Evolutionary conservation across 306 rosid genomes (phyloP), one percentile per base, ranked within the genome.

Genomic region (Cucumis cinereus): DNA sequence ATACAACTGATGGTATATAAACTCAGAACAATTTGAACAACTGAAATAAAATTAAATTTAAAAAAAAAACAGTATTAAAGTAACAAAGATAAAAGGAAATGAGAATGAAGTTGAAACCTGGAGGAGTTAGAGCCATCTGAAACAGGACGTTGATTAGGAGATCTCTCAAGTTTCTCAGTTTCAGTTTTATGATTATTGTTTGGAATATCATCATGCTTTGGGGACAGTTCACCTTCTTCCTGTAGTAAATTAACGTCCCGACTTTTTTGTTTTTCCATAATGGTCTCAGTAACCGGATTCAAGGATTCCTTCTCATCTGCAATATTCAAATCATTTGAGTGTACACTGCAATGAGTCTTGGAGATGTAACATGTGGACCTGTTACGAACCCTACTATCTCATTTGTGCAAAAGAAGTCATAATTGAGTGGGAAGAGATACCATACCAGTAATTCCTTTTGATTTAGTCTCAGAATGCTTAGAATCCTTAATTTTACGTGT

Each of bases 201-300:
- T 77, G 40, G 75, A 85, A 73, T 66, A 41, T 64, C 88, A 24
- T 78, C 86, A 84, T 85, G 83, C 86, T 89, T 89, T 38, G 91
- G 97, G 83, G 97, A 85, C 77, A 89, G 23, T 80, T 92, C 97
- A 77, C 91, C 93, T 81, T 90, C 99, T 86, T 90, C 99, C 77
- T 85, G 89, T 54, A 91, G 88, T 74, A 85, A 84, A 77, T 82
- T 85, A 50, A 26, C 71, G 77, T 74, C 84, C 62, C 38, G 78
- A 75, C 81, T 86, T 71, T 78, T 77, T 41, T 11, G 81, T 64
- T 76, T 87, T 54, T 86, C 86, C 77, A 59, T 76, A 66, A 56
- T 55, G 40, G 77, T 64, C 77, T 79, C 80, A 58, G 49, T 80
- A 77, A 43, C 78, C 26, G 30, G 82, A 45, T 35, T 80, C 60